Evolutionary conservation across 768 basidiomycete genomes (phyloP), one percentile per base, ranked within the genome.

Genomic region (Sporobolomyces roseus): DNA sequence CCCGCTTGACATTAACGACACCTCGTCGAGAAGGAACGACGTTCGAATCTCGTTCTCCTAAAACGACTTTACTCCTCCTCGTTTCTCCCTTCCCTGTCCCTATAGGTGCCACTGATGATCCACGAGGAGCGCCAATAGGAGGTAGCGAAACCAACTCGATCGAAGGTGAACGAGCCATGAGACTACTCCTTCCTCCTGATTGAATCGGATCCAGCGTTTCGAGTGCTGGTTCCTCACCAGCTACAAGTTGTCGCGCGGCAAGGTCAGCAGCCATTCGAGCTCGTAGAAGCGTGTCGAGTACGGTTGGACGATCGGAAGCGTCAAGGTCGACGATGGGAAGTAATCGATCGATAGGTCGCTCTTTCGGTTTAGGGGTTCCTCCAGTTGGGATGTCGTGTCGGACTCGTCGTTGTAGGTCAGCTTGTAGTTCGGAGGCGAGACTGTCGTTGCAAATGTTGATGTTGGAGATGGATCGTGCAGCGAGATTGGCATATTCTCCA

Each of bases 321-420:
- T 72, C 71, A 46, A 72, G 63, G 61, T 72, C 71, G 59, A 72
- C 46, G 35, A 23, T 4, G 8, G 63, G 59, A 17, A 61, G 30
- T 21, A 68, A 60, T 1, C 48, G 33, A 43, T 72, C 71, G 33
- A 32, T 35, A 9, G 66, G 63, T 16, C 1, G 54, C 59, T 9
- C n/a, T 51, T 67, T 67, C 27, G 62, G 53, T 14, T 19, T 38
- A 12, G 71, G 71, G 3, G 71, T 72, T 32, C 17, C 3, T 12
- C 71, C 66, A 6, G 71, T 72, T 8, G 71, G 25, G 5, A 59
- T 8, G 63, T 72, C 71, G 35, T 55, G 49, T 7, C 54, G 66
- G 0, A 72, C 25, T n/a, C n/a, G n/a, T n/a, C 48, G 17, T 5
- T 51, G 35, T 36, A 68, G 63, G n/a, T n/a, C n/a, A n/a, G n/a